These are phyloP conservation scores for Phytophthora vignae DNA, from an alignment of 352 stramenopile genomes.

Conservation along the genomic window DNA sequence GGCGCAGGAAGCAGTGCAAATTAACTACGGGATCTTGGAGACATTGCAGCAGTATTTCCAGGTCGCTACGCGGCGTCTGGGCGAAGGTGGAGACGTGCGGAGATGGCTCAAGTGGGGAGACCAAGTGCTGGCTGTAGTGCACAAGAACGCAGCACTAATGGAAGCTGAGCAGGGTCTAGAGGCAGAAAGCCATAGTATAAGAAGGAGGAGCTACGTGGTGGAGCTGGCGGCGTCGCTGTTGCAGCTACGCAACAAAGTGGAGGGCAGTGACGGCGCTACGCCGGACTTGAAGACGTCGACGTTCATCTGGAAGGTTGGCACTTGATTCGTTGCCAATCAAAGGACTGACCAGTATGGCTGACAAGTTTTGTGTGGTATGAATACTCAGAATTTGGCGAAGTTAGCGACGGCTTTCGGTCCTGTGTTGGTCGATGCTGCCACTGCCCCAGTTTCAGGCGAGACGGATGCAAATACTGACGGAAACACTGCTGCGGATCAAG, in stretches of 20 bases:
- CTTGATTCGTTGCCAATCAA: neutral
- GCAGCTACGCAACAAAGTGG: conserved; percentile 31
- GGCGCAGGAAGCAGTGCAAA: conserved; percentile 1
- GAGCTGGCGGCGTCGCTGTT: conserved; percentile 26
- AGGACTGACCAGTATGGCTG: neutral
- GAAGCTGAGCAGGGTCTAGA: neutral
- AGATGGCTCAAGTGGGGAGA: conserved; percentile 45
- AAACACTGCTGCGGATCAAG: neutral
- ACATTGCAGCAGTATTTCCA: conserved; percentile 30
- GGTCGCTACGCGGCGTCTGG: conserved; percentile 15
- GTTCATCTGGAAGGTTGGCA: conserved; percentile 59
- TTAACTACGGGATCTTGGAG: conserved; percentile 10
- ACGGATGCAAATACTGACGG: neutral
- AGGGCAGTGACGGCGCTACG: conserved; percentile 10
- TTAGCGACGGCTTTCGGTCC: conserved; percentile 40
- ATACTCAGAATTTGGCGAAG: conserved; percentile 54
- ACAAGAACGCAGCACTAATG: conserved; percentile 21
- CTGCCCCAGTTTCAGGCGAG: neutral
- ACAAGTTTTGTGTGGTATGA: neutral
- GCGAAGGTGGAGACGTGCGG: conserved; percentile 13
- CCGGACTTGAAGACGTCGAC: conserved; percentile 52
- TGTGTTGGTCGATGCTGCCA: conserved; percentile 9
- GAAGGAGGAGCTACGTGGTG: conserved; percentile 15
- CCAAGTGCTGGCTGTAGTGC: conserved; percentile 28
- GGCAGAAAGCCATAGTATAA: neutral